phyloP scores from a whole-genome alignment of 768 basidiomycete species.

The Kwoniella heveanensis region DNA sequence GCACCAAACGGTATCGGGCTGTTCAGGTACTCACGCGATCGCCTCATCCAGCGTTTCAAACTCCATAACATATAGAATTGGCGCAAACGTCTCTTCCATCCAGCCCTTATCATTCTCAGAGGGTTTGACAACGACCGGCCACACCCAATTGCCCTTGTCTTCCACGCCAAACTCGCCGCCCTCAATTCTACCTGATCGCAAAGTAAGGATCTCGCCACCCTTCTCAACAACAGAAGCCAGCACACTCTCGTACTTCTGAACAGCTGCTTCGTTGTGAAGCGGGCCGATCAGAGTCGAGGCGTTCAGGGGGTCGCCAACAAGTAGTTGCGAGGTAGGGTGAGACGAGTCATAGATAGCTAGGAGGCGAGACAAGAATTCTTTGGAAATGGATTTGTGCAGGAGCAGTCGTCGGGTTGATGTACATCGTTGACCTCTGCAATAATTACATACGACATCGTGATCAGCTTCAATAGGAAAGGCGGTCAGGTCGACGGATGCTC shows the following conservation, averaged over 20 bases:
- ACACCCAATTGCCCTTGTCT: conserved; percentile 77
- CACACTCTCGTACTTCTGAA: conserved; percentile 67
- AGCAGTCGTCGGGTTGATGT: conserved; percentile 90
- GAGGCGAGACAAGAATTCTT: conserved; percentile 73
- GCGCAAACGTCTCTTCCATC: conserved; percentile 66
- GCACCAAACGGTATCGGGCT: no score
- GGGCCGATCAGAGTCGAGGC: conserved; percentile 78
- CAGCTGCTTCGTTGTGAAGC: conserved; percentile 71
- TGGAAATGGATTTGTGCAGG: conserved; percentile 77
- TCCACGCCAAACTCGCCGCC: conserved; percentile 59
- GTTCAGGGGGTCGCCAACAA: conserved; percentile 82
- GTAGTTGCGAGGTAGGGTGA: conserved; percentile 35
- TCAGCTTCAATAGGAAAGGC: conserved; percentile 18
- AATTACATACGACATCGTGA: not conserved
- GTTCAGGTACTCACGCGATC: conserved; percentile 59
- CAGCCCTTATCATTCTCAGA: conserved; percentile 45
- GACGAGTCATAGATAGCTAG: conserved; percentile 71
- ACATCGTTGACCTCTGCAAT: conserved; percentile 61
- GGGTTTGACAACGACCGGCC: conserved; percentile 60
- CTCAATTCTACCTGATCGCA: conserved; percentile 63
- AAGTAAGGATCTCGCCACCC: conserved; percentile 71
- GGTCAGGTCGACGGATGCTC: not conserved
- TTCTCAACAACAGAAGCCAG: conserved; percentile 65
- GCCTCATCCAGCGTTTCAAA: conserved; percentile 66
- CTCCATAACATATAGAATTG: conserved; percentile 80